Conservation (phyloP, 495 filamentous ascomycete species). For the Endocarpon pusillum region DNA sequence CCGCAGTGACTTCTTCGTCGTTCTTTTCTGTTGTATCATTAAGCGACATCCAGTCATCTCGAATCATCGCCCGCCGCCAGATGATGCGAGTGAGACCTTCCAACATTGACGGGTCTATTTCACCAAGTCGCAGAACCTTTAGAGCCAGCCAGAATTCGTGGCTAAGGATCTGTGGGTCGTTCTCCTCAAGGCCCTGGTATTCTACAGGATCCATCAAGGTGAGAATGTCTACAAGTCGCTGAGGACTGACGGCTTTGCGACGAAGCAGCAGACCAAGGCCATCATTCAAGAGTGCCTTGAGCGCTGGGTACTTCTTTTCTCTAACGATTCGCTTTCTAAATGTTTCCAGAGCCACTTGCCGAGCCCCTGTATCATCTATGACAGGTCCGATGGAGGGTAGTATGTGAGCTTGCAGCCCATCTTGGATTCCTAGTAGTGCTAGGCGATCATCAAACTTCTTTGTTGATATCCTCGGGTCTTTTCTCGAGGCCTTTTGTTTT, state of each 20-base stretch:
- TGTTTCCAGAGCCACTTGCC: not conserved
- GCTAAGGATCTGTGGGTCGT: no score
- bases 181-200: no score
- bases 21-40: not conserved
- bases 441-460: no score
- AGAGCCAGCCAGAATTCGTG: not conserved
- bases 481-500: no score
- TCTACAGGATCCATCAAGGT: not conserved
- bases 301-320: not conserved
- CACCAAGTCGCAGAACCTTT: not conserved
- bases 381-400: conserved; percentile 1
- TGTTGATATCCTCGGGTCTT: no score
- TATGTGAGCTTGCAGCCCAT: not conserved
- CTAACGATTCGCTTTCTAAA: not conserved
- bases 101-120: not conserved
- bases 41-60: not conserved
- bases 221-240: not conserved
- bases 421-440: not conserved
- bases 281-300: not conserved
- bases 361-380: not conserved
- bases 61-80: not conserved
- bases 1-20: conserved; percentile 1
- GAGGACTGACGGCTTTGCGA: no score
- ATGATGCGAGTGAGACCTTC: not conserved
- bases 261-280: no score